A percentile compares a stretch with the other conserved stretches of the same genome.
Conservation (phyloP, 495 filamentous ascomycete species). For the Hypoxylon lenormandii region DNA sequence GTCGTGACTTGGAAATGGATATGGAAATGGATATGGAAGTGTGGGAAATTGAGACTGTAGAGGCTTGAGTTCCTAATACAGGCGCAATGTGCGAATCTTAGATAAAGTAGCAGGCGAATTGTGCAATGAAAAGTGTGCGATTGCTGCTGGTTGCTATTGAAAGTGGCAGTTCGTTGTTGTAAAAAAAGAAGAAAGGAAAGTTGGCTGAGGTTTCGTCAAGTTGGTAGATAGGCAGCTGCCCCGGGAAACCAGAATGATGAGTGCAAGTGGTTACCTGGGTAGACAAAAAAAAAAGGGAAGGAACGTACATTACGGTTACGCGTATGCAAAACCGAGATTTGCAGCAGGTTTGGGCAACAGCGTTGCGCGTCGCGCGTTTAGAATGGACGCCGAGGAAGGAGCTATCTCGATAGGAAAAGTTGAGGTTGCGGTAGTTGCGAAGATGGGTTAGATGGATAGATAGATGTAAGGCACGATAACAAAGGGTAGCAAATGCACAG, state of each 20-base stretch:
- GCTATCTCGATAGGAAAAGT: constrained; percentile 40
- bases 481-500: constrained; percentile 17
- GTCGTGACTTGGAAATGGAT: not conserved
- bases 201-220: not conserved
- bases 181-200: constrained; percentile 1
- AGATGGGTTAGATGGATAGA: too few relatives aligned
- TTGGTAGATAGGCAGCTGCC: not conserved
- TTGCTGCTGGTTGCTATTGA: not conserved
- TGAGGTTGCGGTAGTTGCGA: constrained; percentile 25
- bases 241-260: not conserved
- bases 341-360: constrained; percentile 14
- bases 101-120: not conserved
- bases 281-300: not conserved
- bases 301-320: constrained; percentile 26
- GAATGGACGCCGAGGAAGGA: constrained; percentile 32
- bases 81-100: not conserved
- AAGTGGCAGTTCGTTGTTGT: not conserved
- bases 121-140: not conserved
- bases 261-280: not conserved
- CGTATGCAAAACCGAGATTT: constrained; percentile 1
- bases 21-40: not conserved
- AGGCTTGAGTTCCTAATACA: not conserved
- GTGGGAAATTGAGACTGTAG: constrained; percentile 2
- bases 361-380: constrained; percentile 31
- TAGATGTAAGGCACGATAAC: too few relatives aligned